Conservation (phyloP, 768 basidiomycete genomes). For the Crassisporium funariophilum region DNA sequence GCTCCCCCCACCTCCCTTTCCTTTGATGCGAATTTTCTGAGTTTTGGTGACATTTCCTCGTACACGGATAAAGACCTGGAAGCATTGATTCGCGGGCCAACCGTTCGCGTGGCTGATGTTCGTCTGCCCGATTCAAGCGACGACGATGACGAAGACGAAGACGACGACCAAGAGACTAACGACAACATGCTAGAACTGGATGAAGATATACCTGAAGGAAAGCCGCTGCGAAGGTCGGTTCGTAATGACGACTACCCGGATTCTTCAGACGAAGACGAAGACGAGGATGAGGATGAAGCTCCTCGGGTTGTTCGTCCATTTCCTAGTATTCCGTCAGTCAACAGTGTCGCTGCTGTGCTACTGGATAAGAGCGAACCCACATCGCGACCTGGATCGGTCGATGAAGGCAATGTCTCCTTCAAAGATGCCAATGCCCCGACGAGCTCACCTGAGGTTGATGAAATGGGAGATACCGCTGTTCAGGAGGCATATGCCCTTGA, state of each 20-base stretch:
- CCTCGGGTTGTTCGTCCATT: too few species aligned
- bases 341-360: background rate
- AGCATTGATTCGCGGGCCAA: slow-evolving; percentile 42
- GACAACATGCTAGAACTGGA: too few species aligned
- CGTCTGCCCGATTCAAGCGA: slow-evolving; percentile 42
- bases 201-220: slow-evolving; percentile 23
- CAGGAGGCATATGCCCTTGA: slow-evolving; percentile 37
- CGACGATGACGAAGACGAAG: slow-evolving; percentile 39
- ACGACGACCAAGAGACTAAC: too few species aligned
- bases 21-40: slow-evolving; percentile 7
- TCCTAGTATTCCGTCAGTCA: too few species aligned
- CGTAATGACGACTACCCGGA: slow-evolving; percentile 15
- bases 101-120: slow-evolving; percentile 31
- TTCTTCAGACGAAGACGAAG: slow-evolving; percentile 39
- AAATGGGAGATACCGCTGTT: slow-evolving; percentile 35
- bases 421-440: slow-evolving; percentile 30
- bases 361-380: background rate
- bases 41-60: slow-evolving; percentile 18
- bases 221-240: slow-evolving; percentile 4
- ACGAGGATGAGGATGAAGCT: slow-evolving; percentile 33
- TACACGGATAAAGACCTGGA: slow-evolving; percentile 37
- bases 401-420: slow-evolving; percentile 27
- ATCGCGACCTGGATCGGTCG: background rate
- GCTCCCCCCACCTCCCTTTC: too few species aligned
- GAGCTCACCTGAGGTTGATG: slow-evolving; percentile 34